These are phyloP conservation scores for Entomortierella chlamydospora DNA, from an alignment of 192 early-diverging fungal species.

Conservation along the genomic window DNA sequence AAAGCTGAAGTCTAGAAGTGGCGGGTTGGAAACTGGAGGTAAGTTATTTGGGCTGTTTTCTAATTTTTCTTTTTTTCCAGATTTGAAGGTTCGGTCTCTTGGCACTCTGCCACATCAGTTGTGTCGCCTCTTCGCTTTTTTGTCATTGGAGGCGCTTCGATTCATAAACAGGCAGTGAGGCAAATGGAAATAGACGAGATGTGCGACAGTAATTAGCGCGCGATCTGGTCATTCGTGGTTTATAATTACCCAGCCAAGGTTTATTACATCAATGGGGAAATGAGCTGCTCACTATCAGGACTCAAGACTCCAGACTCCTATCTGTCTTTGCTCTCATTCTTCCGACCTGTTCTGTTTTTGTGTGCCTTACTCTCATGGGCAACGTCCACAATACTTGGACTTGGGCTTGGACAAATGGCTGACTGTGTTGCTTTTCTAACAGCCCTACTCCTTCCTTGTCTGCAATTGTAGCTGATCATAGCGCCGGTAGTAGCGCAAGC, in stretches of 20 bases:
- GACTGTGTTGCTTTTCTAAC: neutral
- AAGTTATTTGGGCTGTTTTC: slow-evolving; percentile 21
- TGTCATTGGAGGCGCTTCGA: neutral
- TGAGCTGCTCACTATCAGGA: slow-evolving; percentile 32
- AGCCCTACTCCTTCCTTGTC: neutral
- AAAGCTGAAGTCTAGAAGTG: slow-evolving; percentile 68
- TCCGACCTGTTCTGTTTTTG: neutral
- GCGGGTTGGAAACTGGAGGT: slow-evolving; percentile 64
- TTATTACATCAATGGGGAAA: slow-evolving; percentile 16
- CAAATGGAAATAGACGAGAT: neutral
- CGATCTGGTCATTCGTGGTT: neutral
- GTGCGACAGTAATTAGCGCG: neutral
- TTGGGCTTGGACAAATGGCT: neutral
- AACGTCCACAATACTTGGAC: neutral
- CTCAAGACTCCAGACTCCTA: neutral
- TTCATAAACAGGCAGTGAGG: neutral
- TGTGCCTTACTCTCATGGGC: neutral
- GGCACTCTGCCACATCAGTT: neutral
- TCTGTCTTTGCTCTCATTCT: neutral
- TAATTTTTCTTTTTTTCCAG: slow-evolving; percentile 19
- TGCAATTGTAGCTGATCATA: slow-evolving; percentile 27
- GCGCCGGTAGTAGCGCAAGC: slow-evolving; percentile 12
- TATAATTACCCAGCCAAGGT: slow-evolving; percentile 9
- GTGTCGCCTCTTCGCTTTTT: slow-evolving; percentile 2
- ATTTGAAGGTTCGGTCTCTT: slow-evolving; percentile 7